These are phyloP conservation scores for Puccinia coronata DNA, from an alignment of 1,284 basidiomycete species.

Conservation along the genomic window DNA sequence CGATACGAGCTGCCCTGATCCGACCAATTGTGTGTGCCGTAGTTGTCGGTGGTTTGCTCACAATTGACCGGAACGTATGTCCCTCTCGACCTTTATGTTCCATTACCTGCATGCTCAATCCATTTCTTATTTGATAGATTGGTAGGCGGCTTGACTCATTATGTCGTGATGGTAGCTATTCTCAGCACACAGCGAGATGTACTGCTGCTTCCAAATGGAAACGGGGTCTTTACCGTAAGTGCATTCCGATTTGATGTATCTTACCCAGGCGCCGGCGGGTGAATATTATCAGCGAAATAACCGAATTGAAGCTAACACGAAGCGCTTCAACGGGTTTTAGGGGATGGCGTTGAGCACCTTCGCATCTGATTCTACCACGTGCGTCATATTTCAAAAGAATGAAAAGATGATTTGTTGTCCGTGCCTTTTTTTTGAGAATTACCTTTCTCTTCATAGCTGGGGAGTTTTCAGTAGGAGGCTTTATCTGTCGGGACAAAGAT, in stretches of 20 bases:
- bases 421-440: neutral
- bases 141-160: slow-evolving; percentile 39
- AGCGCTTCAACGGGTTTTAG: neutral
- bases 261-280: neutral
- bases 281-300: neutral
- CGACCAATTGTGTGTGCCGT: neutral
- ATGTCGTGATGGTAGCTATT: slow-evolving; percentile 30
- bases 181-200: slow-evolving; percentile 45
- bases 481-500: slow-evolving; percentile 22
- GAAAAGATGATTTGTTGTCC: neutral
- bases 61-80: slow-evolving; percentile 46
- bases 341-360: slow-evolving; percentile 39
- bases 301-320: neutral
- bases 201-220: slow-evolving; percentile 42
- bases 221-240: slow-evolving; percentile 43
- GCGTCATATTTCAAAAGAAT: neutral
- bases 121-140: neutral
- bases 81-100: neutral
- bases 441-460: slow-evolving; percentile 12
- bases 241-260: neutral
- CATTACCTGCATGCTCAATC: neutral
- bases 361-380: slow-evolving; percentile 40
- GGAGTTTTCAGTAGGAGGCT: slow-evolving; percentile 41
- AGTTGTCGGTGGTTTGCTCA: slow-evolving; percentile 34
- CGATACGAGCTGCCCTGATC: neutral